Evolutionary conservation across 768 basidiomycete genomes (phyloP).

Genomic region (Phanerodontia chrysosporium): DNA sequence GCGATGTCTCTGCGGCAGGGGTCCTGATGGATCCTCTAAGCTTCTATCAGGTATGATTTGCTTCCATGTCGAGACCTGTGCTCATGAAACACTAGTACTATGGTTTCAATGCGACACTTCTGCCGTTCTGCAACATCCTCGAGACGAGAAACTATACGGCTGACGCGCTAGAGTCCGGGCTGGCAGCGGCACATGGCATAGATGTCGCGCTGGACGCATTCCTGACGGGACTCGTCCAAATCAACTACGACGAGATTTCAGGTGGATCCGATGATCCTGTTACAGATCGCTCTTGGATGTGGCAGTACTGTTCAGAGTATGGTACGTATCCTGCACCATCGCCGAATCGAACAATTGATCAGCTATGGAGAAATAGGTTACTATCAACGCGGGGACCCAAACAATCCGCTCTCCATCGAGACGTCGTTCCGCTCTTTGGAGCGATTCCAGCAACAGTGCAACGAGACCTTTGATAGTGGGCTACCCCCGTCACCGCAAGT

Average conservation of each 20-base stretch:
- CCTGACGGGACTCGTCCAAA: conserved; percentile 36
- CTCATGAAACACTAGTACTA: conserved; percentile 34
- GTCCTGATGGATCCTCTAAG: conserved; percentile 45
- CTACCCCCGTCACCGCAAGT: conserved; percentile 39
- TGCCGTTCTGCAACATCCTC: conserved; percentile 45
- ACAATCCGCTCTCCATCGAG: conserved; percentile 43
- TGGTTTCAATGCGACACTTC: conserved; percentile 38
- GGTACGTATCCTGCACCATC: conserved; percentile 25
- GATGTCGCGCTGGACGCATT: conserved; percentile 37
- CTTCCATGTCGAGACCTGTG: not conserved
- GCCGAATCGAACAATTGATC: not conserved
- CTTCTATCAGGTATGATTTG: conserved; percentile 39
- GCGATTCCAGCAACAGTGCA: conserved; percentile 43
- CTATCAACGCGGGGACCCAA: conserved; percentile 44
- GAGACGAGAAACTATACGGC: conserved; percentile 41
- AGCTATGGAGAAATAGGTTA: conserved; percentile 31
- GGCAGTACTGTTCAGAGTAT: conserved; percentile 51
- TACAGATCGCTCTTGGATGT: conserved; percentile 45
- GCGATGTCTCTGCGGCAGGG: conserved; percentile 36
- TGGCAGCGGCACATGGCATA: conserved; percentile 32
- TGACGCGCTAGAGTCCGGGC: conserved; percentile 33
- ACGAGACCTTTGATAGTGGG: conserved; percentile 34
- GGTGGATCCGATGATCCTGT: conserved; percentile 39
- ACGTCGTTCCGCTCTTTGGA: conserved; percentile 43
- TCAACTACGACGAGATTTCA: conserved; percentile 43